Percentiles rank a stretch among this genome's conserved stretches.
These are phyloP conservation scores for Lachancea mirantina DNA, from an alignment of 805 yeast species.

Conservation along the genomic window DNA sequence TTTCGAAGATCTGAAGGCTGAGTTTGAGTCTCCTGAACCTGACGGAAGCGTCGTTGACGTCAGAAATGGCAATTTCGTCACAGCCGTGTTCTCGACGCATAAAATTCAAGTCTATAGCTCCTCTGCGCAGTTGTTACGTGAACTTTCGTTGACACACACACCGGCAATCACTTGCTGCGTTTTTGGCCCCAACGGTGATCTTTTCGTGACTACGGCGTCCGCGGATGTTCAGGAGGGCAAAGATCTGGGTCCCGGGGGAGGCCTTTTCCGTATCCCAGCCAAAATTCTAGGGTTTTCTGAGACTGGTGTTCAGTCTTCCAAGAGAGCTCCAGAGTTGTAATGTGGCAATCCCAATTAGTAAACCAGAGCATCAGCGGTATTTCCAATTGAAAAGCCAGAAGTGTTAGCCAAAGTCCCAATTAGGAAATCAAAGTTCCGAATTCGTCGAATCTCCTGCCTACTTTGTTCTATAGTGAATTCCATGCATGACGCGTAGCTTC, in stretches of 20 bases:
- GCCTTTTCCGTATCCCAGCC: slow-evolving; percentile 39
- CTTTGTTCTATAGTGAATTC: too few relatives aligned
- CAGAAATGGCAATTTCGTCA: slow-evolving; percentile 45
- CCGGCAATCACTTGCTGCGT: slow-evolving; percentile 60
- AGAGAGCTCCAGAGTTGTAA: slow-evolving; percentile 7
- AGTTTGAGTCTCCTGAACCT: slow-evolving; percentile 49
- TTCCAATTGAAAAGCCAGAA: too few relatives aligned
- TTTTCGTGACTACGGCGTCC: slow-evolving; percentile 66
- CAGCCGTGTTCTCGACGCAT: slow-evolving; percentile 60
- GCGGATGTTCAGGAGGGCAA: slow-evolving; percentile 32
- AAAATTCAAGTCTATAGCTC: slow-evolving; percentile 48
- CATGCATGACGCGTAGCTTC: too few relatives aligned
- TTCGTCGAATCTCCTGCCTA: too few relatives aligned
- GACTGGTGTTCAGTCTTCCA: slow-evolving; percentile 6
- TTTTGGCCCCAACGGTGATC: slow-evolving; percentile 54
- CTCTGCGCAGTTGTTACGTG: slow-evolving; percentile 45
- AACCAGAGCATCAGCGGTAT: too few relatives aligned
- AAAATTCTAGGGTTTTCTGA: slow-evolving; percentile 5
- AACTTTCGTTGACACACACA: slow-evolving; percentile 50
- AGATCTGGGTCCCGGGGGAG: slow-evolving; percentile 53
- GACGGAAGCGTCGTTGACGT: slow-evolving; percentile 68
- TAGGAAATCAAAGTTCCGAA: too few relatives aligned
- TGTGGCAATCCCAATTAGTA: too few relatives aligned
- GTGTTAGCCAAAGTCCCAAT: too few relatives aligned
- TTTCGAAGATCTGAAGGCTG: slow-evolving; percentile 21